Evolutionary conservation across 331 rosid genomes (phyloP), one percentile per base, ranked within the genome.

Genomic region (Malus hybrid): DNA sequence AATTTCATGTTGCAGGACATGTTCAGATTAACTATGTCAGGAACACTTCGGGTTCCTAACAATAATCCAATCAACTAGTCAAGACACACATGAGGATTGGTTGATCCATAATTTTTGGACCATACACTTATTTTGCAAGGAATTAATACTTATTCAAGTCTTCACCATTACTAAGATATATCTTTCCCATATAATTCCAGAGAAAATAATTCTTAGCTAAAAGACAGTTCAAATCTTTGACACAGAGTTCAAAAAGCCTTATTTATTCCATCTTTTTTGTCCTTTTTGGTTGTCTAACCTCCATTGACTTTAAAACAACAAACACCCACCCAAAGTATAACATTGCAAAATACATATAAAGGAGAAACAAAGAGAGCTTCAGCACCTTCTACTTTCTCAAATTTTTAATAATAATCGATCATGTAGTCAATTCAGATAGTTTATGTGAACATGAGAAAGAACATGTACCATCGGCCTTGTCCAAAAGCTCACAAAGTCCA

Each of bases 381-480:
- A 24, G 13, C 30, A 36, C 2, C 16, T 16, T 18, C 12, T 36
- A 10, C 50, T 15, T 9, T 66, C 70, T 36, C 14, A 22, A n/a
- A 66, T 36, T 2, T 34, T 57, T n/a, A 7, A 55, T 34, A 20
- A 22, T 72, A 57, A 34, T n/a, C 46, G 19, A 26, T 42, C 58
- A 42, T 6, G 15, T 48, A 22, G 65, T 20, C 44, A 39, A 56
- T 26, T 39, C 5, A 75, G 28, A 52, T 8, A 22, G 62, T 66
- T 66, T 22, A 36, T 42, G 9, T 2, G 32, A 42, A 15, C 69
- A 48, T 39, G 65, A 81, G 62, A 29, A 84, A 87, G 77, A 55
- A 76, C 22, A 24, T 77, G 72, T 84, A 93, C 97, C 93, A 72
- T 87, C 90, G 63, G 85, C 88, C 78, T 84, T 84, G 79, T 88